A percentile compares a stretch with the other conserved stretches of the same genome.
phyloP scores from a whole-genome alignment of 202 grass and related monocot genomes.

The Schoenoplectus tabernaemontani region DNA sequence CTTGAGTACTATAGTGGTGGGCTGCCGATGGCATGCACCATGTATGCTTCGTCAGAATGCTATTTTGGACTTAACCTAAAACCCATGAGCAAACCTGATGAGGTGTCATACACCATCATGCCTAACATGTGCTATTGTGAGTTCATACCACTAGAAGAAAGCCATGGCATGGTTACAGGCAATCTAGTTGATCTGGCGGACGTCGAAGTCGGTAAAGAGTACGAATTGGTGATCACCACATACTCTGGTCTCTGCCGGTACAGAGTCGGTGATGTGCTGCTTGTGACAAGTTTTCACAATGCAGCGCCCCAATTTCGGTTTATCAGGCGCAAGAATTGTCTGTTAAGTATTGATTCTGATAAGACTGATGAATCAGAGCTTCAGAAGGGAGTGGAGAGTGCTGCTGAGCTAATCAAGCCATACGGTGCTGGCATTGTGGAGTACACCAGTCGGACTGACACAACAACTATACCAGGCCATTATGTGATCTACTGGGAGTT shows the following conservation, averaged over 20 bases:
- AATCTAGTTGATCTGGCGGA: conserved; percentile 58
- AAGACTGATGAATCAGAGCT: conserved; percentile 97
- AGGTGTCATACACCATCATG: conserved; percentile 95
- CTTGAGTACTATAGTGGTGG: conserved; percentile 84
- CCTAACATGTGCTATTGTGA: conserved; percentile 97
- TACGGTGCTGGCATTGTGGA: conserved; percentile 56
- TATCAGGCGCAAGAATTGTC: conserved; percentile 75
- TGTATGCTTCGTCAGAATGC: conserved; percentile 91
- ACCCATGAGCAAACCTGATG: conserved; percentile 58
- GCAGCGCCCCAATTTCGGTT: conserved; percentile 71
- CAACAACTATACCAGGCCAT: conserved; percentile 69
- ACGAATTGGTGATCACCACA: conserved; percentile 89
- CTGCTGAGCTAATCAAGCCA: conserved; percentile 46
- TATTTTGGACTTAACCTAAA: conserved; percentile 93
- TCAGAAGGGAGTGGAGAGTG: conserved; percentile 66
- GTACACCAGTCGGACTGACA: conserved; percentile 87
- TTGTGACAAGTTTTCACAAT: conserved; percentile 80
- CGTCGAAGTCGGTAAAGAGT: conserved; percentile 62
- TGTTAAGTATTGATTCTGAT: conserved; percentile 87
- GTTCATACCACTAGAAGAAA: conserved; percentile 59
- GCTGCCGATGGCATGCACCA: conserved; percentile 88
- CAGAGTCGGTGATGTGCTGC: conserved; percentile 74
- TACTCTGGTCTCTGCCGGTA: conserved; percentile 80
- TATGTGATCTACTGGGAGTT: conserved; percentile 99
- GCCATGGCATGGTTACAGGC: conserved; percentile 5